Percentiles rank a stretch among this genome's conserved stretches.
These are phyloP conservation scores for Fusarium citri DNA, from an alignment of 2,329 filamentous ascomycete species.

Conservation along the genomic window DNA sequence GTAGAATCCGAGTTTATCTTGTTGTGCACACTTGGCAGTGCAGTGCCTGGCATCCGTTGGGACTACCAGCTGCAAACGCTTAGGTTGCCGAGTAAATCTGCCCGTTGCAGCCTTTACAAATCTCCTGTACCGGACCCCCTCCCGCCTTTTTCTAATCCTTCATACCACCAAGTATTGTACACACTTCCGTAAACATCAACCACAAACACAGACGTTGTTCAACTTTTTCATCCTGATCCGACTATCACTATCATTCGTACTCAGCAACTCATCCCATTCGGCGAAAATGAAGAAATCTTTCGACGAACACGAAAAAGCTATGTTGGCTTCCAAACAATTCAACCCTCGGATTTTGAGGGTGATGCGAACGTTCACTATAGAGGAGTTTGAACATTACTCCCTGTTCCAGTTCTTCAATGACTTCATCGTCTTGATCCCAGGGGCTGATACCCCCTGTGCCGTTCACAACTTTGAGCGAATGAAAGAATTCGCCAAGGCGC, in stretches of 20 bases:
- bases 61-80: neutral
- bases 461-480: fast-evolving
- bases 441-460: neutral
- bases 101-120: neutral
- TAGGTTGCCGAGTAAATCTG: neutral
- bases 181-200: neutral
- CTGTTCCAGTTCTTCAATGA: neutral
- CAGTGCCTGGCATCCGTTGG: neutral
- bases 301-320: fast-evolving
- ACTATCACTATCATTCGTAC: neutral
- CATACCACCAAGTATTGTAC: neutral
- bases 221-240: fast-evolving
- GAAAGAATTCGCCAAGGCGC: fast-evolving
- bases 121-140: neutral
- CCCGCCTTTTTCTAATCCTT: neutral
- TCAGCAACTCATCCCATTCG: neutral
- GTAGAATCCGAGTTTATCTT: neutral
- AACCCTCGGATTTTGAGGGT: fast-evolving
- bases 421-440: neutral
- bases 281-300: neutral
- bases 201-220: too few relatives aligned
- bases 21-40: neutral
- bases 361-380: fast-evolving
- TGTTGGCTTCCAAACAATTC: neutral
- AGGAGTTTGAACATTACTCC: neutral